Base-by-base conservation (phyloP, 2,329 filamentous ascomycete genomes). In the Microdochium bolleyi region DNA sequence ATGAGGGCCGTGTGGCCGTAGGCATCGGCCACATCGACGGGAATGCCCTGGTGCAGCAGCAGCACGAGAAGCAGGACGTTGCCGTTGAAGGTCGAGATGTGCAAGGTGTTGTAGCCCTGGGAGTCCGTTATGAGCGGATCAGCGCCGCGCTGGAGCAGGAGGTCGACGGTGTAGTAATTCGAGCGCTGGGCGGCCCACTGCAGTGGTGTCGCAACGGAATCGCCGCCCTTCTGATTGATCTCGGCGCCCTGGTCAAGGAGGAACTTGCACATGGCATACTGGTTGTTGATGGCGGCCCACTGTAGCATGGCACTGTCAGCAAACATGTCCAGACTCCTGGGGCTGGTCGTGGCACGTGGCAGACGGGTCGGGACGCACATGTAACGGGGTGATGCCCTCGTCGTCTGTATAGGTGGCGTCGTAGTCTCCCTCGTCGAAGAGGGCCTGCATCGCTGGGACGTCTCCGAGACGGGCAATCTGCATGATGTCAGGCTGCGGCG, bases 261-360 rank as follows among this genome's bases (percentile, higher is more conserved):
- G 71, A 95, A 96, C 70, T 94, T 92, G 80, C 92, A 96, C 77
- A 97, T 91, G 60, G 89, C 89, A 73, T 92, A 95, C 68, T 96
- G 94, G 66, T 97, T 97, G 74, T 99, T 99, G 69, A 99, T 97
- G 37, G 95, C 90, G 49, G 94, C 94, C 94, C 94, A 99, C 90
- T 99, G 67, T 51, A 60, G 54, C 41, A 24, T 7, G 52, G 46
- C 24, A 46, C 37, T 50, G 53, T 58, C 56, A 60, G 61, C 52
- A 55, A 48, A 34, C 32, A 22, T 16, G 25, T n/a, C 1, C 38
- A 30, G 27, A 30, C 5, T 5, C 11, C 27, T 82, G 88, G 66
- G 99, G 82, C 46, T 99, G 84, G 71, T 95, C 96, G 70, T 94
- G 92, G 80, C 92, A 96, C 77, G 96, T 91, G 60, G 89, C 88